Percentiles rank a stretch among this genome's conserved stretches.
phyloP scores from a whole-genome alignment of 2,329 filamentous ascomycete genomes.

The Gaeumannomyces tritici region DNA sequence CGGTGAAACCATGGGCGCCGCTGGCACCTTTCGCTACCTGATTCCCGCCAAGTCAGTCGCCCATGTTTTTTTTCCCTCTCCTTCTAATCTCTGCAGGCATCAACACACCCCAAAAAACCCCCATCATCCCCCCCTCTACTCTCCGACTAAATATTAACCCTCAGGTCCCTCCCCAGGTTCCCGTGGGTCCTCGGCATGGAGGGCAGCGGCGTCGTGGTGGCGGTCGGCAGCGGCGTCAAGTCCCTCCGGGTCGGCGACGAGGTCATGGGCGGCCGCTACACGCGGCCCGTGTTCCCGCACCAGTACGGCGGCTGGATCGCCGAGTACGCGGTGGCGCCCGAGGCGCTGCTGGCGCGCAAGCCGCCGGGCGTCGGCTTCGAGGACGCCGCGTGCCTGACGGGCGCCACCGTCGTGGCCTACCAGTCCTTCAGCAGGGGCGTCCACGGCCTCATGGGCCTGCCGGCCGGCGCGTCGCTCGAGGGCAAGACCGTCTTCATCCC shows the following conservation, averaged over 20 bases:
- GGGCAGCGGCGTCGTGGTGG: conserved; percentile 20
- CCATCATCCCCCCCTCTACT: too few relatives aligned
- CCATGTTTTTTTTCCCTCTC: too few relatives aligned
- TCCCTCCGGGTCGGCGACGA: conserved; percentile 21
- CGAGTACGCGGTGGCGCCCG: conserved; percentile 28
- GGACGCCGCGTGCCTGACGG: conserved; percentile 20
- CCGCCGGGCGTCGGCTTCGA: conserved; percentile 17
- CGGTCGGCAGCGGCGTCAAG: conserved; percentile 18
- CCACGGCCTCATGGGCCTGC: conserved; percentile 22
- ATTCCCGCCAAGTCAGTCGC: conserved; percentile 14
- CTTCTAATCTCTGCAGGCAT: too few relatives aligned
- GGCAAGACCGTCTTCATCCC: conserved; percentile 43
- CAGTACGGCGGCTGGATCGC: conserved; percentile 23
- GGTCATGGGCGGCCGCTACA: conserved; percentile 27
- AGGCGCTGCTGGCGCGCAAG: conserved; percentile 23
- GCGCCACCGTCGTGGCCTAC: conserved; percentile 29
- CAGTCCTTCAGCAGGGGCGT: conserved; percentile 32
- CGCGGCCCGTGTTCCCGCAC: conserved; percentile 24
- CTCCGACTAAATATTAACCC: neutral
- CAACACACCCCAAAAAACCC: too few relatives aligned
- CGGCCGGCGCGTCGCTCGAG: conserved; percentile 23
- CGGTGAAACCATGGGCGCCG: conserved; percentile 22
- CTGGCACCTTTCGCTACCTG: conserved; percentile 16
- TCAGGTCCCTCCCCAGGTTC: conserved; percentile 8
- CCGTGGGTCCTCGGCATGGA: conserved; percentile 16